Conservation (phyloP, 176 grass and related monocot species). For the Oryza brachyantha region DNA sequence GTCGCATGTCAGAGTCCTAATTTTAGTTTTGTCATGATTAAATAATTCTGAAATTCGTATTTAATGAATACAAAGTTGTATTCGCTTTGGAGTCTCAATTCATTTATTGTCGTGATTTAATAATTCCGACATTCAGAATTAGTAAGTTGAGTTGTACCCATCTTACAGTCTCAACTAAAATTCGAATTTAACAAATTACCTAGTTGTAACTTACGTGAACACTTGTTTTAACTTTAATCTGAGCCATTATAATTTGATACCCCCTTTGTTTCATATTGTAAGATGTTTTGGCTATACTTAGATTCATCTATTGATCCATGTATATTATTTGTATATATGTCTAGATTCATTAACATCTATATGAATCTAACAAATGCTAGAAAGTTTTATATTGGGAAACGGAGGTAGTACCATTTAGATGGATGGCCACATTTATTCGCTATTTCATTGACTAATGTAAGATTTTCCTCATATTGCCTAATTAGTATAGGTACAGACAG, state of each 20-base stretch:
- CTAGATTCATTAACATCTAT: too few species aligned
- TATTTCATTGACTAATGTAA: not conserved
- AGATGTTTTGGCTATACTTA: too few species aligned
- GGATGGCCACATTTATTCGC: not conserved
- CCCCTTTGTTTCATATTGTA: too few species aligned
- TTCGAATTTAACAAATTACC: not conserved
- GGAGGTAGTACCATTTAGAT: not conserved
- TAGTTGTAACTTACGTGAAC: not conserved
- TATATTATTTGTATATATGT: too few species aligned
- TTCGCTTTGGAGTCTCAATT: too few species aligned
- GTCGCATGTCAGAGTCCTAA: not conserved
- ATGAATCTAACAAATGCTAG: too few species aligned
- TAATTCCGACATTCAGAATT: not conserved
- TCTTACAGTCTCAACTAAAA: not conserved
- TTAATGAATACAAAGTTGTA: too few species aligned
- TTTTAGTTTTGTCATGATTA: not conserved
- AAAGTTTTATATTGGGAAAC: too few species aligned
- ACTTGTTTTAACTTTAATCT: not conserved
- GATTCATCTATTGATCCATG: too few species aligned
- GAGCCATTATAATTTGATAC: too few species aligned
- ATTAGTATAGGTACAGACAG: too few species aligned
- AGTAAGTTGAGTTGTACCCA: not conserved
- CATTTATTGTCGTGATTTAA: too few species aligned
- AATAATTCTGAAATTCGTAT: not conserved
- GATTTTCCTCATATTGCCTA: not conserved